A percentile compares a stretch with the other conserved stretches of the same genome.
These are phyloP conservation scores for Coemansia sp. DNA, from an alignment of 192 early-diverging fungal genomes.

Conservation along the genomic window DNA sequence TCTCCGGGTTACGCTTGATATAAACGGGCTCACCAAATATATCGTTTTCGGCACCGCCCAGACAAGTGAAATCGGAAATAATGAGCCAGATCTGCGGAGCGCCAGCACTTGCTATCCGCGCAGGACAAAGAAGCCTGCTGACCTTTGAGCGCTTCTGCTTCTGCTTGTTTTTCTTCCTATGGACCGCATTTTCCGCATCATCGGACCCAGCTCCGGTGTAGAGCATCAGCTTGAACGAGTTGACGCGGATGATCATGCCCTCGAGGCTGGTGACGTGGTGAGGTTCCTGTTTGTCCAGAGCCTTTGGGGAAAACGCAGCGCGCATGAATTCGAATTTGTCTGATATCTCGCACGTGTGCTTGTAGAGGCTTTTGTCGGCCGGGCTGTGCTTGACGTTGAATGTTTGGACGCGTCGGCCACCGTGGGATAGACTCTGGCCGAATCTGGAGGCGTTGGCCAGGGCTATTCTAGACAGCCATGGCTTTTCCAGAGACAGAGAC, in stretches of 20 bases:
- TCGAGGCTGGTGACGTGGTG: neutral
- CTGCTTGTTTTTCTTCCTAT: conserved; percentile 1
- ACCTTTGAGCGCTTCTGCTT: neutral
- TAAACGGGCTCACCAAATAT: conserved; percentile 29
- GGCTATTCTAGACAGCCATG: conserved; percentile 28
- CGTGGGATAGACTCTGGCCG: conserved; percentile 3
- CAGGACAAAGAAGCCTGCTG: conserved; percentile 11
- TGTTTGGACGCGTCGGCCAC: conserved; percentile 27
- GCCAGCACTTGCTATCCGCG: conserved; percentile 6
- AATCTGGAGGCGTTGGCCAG: neutral
- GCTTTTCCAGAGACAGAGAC: conserved; percentile 23
- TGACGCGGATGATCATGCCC: conserved; percentile 18
- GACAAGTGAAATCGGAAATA: conserved; percentile 28
- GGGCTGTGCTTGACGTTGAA: conserved; percentile 11
- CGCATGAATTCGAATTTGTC: conserved; percentile 44
- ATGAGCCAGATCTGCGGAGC: conserved; percentile 44
- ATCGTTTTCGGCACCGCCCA: conserved; percentile 38
- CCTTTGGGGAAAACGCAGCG: conserved; percentile 22
- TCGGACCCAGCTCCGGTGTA: neutral
- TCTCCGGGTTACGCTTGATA: conserved; percentile 11
- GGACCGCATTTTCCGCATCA: neutral
- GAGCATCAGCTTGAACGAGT: conserved; percentile 19
- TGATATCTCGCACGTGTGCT: conserved; percentile 43
- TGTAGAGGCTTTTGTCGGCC: conserved; percentile 3
- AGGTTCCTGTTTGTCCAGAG: neutral